phyloP scores from a whole-genome alignment of 768 basidiomycete species.

The Thelephora ganbajun region DNA sequence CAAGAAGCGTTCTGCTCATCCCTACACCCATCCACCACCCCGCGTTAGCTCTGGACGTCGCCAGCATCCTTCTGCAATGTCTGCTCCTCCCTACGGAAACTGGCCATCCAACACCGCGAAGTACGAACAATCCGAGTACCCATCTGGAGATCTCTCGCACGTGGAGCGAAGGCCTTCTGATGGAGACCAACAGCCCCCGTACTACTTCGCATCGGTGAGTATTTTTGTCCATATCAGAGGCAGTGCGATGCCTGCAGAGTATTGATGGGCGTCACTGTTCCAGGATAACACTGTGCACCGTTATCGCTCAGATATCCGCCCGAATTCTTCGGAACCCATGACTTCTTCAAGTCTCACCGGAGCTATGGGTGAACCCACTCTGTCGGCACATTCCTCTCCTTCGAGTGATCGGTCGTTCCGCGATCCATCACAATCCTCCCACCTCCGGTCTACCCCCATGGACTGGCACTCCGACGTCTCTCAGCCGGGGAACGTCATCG shows the following conservation, averaged over 20 bases:
- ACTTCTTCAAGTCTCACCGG: constrained; percentile 38
- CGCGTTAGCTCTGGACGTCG: background rate
- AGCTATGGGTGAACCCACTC: constrained; percentile 40
- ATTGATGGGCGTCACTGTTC: background rate
- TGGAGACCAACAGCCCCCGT: constrained; percentile 4
- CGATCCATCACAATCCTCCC: constrained; percentile 11
- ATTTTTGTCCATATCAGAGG: constrained; percentile 3
- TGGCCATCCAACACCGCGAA: constrained; percentile 9
- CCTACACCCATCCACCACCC: constrained; percentile 1
- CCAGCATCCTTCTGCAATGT: constrained; percentile 6
- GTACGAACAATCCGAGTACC: constrained; percentile 5
- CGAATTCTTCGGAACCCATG: constrained; percentile 22
- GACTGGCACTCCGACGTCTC: constrained; percentile 12
- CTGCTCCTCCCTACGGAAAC: constrained; percentile 7
- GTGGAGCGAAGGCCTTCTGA: constrained; percentile 3
- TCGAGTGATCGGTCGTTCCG: constrained; percentile 9
- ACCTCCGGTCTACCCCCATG: constrained; percentile 14
- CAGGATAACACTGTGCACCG: background rate
- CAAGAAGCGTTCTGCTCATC: constrained; percentile 3
- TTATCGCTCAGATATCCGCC: constrained; percentile 7
- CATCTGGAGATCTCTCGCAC: constrained; percentile 2
- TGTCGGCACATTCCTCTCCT: constrained; percentile 18
- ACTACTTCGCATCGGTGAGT: constrained; percentile 4
- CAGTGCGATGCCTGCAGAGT: background rate
- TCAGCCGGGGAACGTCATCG: background rate